Percentiles rank a stretch among this genome's conserved stretches.
These are phyloP conservation scores for Zea mays DNA, from an alignment of 176 grass and related monocot genomes.

Conservation along the genomic window Zm-B73-REFERENCE-NAM-5.0 NC_050104.1:113596001-113596500, in stretches of 20 bases:
- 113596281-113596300: conserved; percentile 13
- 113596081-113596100: conserved; percentile 83
- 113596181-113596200: conserved; percentile 91
- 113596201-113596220: conserved; percentile 66
- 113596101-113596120: conserved; percentile 89
- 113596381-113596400: conserved; percentile 62
- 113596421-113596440: conserved; percentile 55
- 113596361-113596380: conserved; percentile 55
- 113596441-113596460: conserved; percentile 66
- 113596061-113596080: conserved; percentile 79
- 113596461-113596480: conserved; percentile 73
- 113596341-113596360: conserved; percentile 59
- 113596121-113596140: conserved; percentile 92
- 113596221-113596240: conserved; percentile 75
- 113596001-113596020: neutral
- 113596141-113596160: conserved; percentile 92
- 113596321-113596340: conserved; percentile 38
- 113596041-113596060: conserved; percentile 47
- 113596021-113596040: neutral
- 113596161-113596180: conserved; percentile 81
- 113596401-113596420: conserved; percentile 43
- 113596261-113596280: neutral
- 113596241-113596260: conserved; percentile 53
- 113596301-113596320: neutral
- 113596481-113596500: conserved; percentile 42